Evolutionary conservation across 2,329 filamentous ascomycete genomes (phyloP).

Genomic region (Colletotrichum truncatum): DNA sequence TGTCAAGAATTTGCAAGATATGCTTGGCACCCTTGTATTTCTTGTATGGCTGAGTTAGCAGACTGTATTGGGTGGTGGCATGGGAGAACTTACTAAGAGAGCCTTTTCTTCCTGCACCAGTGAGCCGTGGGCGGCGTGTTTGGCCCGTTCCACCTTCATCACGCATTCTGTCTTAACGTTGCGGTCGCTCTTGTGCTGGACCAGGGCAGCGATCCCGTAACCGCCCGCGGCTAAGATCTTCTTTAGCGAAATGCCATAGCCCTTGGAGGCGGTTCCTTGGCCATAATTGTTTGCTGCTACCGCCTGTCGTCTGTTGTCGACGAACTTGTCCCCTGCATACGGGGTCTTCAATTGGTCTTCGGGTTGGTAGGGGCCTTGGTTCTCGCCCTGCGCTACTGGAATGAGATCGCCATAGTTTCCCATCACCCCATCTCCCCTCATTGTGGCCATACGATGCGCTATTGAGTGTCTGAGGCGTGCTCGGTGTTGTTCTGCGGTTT

Average conservation of each 20-base stretch:
- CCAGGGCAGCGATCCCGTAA: constrained; percentile 35
- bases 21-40: constrained; percentile 39
- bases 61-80: no score
- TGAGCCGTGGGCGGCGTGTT: neutral
- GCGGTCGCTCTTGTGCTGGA: neutral
- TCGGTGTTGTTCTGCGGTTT: no score
- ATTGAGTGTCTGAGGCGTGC: no score
- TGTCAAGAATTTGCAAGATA: constrained; percentile 38
- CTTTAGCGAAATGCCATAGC: constrained; percentile 36
- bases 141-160: constrained; percentile 16
- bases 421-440: no score
- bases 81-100: constrained; percentile 2
- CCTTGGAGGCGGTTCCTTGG: neutral
- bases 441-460: no score
- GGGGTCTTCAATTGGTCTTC: neutral
- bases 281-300: neutral
- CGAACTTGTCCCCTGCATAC: neutral
- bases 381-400: no score
- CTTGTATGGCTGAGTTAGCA: constrained; percentile 3
- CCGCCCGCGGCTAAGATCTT: constrained; percentile 39
- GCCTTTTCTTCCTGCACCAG: constrained; percentile 18
- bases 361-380: neutral
- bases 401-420: no score
- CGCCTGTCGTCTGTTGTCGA: neutral
- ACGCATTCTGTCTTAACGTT: neutral